Base-by-base conservation (phyloP, 805 yeast species). In the Isabelozyma heimii region DNA sequence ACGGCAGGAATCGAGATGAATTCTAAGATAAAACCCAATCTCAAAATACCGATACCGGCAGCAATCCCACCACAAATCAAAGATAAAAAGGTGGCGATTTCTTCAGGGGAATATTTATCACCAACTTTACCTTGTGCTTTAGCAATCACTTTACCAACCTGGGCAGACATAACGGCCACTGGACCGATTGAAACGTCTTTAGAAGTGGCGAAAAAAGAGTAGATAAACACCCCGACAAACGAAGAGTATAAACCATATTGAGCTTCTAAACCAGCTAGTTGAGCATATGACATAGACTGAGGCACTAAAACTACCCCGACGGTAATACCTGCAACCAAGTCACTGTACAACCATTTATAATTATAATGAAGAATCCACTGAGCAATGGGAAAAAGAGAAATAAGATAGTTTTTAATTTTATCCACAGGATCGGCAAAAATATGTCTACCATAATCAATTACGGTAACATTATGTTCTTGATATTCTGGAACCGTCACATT, bases 101-200 rank as follows among this genome's bases (percentile, higher is more conserved):
- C 77, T 1, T 91, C 89, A 2, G 83, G 87, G 5, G 78, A 59
- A 45, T 74, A 73, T 53, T 77, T 74, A 51, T 74, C 78, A 20
- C 76, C 76, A 35, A 44, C 56, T 46, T 64, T 55, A 2, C 37
- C 56, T 52, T 81, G 80, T 9, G 91, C 94, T 44, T 75, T 73
- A 26, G 82, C 77, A 47, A 91, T 77, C 48, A 89, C 90, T 64
- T 85, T 88, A 44, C 91, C 84, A 35, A 89, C 90, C 65, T 90
- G 91, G 55, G 83, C 66, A 13, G 96, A 87, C 96, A 91, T 91
- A 49, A 91, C 97, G 10, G 97, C 97, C 37, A 91, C 97, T 9
- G 97, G 97, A 26, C 97, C 97, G 59, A 91, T 91, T 52, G 95
- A 87, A 37, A 91, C 96, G 75, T 91, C 97, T 67, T 91, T 91